Conservation (phyloP, 2,329 filamentous ascomycete genomes). For the Domatiomyces globalis region DNA sequence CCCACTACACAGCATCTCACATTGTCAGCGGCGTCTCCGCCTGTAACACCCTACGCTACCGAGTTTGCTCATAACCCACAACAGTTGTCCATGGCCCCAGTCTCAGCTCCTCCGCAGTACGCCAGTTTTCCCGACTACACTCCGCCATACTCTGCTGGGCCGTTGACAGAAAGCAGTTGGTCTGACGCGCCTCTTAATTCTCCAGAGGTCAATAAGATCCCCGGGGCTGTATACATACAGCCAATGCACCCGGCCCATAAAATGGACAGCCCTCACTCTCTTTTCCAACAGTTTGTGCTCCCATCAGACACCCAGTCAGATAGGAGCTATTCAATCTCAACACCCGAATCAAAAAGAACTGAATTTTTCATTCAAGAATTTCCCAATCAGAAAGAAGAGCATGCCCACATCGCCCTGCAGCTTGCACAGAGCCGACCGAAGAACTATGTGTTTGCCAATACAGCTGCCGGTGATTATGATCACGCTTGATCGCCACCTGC, state of each 20-base stretch:
- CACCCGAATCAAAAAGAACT: slow-evolving; percentile 22
- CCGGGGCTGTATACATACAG: slow-evolving; percentile 5
- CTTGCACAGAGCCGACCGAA: slow-evolving; percentile 28
- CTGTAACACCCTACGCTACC: slow-evolving; percentile 28
- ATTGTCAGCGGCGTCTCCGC: slow-evolving; percentile 27
- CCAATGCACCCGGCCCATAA: slow-evolving; percentile 24
- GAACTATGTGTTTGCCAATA: slow-evolving; percentile 31
- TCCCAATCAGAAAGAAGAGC: slow-evolving; percentile 30
- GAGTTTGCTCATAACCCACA: slow-evolving; percentile 20
- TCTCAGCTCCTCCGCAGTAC: slow-evolving; percentile 32
- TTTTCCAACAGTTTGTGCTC: slow-evolving; percentile 19
- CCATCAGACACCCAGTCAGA: slow-evolving; percentile 13
- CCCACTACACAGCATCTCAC: slow-evolving; percentile 7
- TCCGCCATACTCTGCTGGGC: slow-evolving; percentile 23
- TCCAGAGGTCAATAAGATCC: slow-evolving; percentile 25
- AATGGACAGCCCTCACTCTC: slow-evolving; percentile 19
- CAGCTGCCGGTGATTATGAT: slow-evolving; percentile 26
- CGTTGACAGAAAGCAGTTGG: slow-evolving; percentile 30
- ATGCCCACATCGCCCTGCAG: slow-evolving; percentile 30
- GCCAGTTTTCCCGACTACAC: slow-evolving; percentile 30
- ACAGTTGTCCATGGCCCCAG: slow-evolving; percentile 25
- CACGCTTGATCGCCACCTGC: not conserved
- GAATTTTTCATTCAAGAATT: slow-evolving; percentile 34
- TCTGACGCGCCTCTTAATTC: slow-evolving; percentile 29
- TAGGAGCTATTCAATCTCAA: slow-evolving; percentile 4